A percentile compares a stretch with the other conserved stretches of the same genome.
Conservation (phyloP, 2,329 filamentous ascomycete species). For the Pseudodiploospora longispora region DNA sequence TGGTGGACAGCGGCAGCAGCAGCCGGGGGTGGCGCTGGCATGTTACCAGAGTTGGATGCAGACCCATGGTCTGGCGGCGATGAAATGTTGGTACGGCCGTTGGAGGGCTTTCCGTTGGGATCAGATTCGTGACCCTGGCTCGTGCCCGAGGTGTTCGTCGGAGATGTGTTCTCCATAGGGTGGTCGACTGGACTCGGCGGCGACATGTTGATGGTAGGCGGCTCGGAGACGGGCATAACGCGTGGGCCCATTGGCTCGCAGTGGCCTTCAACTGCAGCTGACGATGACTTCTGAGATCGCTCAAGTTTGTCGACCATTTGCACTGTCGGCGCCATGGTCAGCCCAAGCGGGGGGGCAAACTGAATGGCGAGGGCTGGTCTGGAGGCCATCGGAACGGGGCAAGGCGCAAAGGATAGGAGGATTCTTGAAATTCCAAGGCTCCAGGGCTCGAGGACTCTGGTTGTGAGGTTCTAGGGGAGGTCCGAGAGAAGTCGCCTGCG, state of each 20-base stretch:
- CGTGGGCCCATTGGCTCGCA: slow-evolving; percentile 41
- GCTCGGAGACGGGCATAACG: slow-evolving; percentile 49
- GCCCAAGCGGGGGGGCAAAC: slow-evolving; percentile 6
- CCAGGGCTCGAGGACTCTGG: not conserved
- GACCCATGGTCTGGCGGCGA: slow-evolving; percentile 30
- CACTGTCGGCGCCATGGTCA: slow-evolving; percentile 28
- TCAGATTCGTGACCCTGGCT: slow-evolving; percentile 37
- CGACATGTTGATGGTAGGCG: slow-evolving; percentile 51
- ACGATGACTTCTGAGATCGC: slow-evolving; percentile 36
- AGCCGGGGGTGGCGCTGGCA: slow-evolving; percentile 44
- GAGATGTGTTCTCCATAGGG: slow-evolving; percentile 54
- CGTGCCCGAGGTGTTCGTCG: slow-evolving; percentile 36
- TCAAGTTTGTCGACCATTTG: slow-evolving; percentile 48
- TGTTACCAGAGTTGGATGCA: slow-evolving; percentile 27
- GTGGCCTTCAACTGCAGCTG: slow-evolving; percentile 28
- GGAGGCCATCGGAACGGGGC: slow-evolving; percentile 3
- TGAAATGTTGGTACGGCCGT: slow-evolving; percentile 28
- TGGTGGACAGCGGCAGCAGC: slow-evolving; percentile 74
- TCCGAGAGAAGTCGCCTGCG: not conserved
- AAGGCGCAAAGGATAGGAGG: slow-evolving; percentile 2
- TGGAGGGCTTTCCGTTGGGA: slow-evolving; percentile 26
- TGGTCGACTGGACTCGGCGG: slow-evolving; percentile 50
- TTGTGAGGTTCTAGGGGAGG: not conserved
- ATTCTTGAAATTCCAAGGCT: not conserved
- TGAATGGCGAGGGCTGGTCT: slow-evolving; percentile 1